Percentiles rank a stretch among this genome's conserved stretches.
Conservation (phyloP, 768 basidiomycete genomes). For the Pisolithus sp. region DNA sequence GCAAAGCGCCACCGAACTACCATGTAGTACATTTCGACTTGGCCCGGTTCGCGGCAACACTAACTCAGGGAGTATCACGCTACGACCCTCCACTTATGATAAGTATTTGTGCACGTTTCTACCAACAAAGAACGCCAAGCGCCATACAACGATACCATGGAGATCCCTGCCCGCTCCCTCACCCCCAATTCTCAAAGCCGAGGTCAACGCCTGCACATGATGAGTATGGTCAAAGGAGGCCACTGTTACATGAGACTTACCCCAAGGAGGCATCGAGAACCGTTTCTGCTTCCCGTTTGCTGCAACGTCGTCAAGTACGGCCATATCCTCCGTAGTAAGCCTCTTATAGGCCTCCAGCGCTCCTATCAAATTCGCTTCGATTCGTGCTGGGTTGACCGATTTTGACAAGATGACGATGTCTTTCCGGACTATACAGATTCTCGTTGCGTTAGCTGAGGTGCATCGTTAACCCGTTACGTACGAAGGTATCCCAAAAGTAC, state of each 20-base stretch:
- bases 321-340: constrained; percentile 47
- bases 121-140: not conserved
- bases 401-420: constrained; percentile 66
- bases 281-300: constrained; percentile 61
- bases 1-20: too few relatives aligned
- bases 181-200: constrained; percentile 62
- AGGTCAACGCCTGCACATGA: constrained; percentile 47
- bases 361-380: constrained; percentile 53
- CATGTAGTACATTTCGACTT: too few relatives aligned
- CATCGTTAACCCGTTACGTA: constrained; percentile 25
- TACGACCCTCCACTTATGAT: not conserved
- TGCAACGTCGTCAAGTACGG: constrained; percentile 48
- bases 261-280: constrained; percentile 66
- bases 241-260: constrained; percentile 33
- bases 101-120: not conserved
- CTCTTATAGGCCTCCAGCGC: constrained; percentile 40
- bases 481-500: constrained; percentile 59
- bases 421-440: constrained; percentile 47
- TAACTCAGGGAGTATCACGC: not conserved
- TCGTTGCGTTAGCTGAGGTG: not conserved
- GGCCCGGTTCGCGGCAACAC: too few relatives aligned
- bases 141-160: not conserved
- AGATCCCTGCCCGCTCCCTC: not conserved
- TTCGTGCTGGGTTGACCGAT: constrained; percentile 67
- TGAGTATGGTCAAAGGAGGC: not conserved